Conservation (phyloP, 441 rosid genomes). For the Pelargonium myrrhifolium region DNA sequence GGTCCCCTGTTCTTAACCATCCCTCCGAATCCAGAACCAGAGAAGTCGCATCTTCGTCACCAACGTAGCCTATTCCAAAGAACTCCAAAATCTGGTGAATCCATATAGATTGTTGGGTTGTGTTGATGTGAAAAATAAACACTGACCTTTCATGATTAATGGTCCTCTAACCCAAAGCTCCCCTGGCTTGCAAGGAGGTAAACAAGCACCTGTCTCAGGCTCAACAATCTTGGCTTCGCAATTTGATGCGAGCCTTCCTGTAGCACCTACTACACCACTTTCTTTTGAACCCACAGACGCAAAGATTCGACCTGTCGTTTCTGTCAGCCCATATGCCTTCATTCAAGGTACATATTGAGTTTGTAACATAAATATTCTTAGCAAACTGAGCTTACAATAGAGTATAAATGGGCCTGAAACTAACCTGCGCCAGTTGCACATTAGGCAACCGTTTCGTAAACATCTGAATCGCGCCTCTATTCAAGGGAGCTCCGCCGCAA, state of each 20-base stretch:
- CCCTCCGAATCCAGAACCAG: slow-evolving; percentile 40
- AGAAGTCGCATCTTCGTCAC: slow-evolving; percentile 45
- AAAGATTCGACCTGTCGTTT: slow-evolving; percentile 39
- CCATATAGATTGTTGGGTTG: no score
- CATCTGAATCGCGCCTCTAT: slow-evolving; percentile 20
- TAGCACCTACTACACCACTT: slow-evolving; percentile 31
- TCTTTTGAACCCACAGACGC: slow-evolving; percentile 32
- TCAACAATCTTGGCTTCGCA: slow-evolving; percentile 45
- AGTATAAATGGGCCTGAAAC: not conserved
- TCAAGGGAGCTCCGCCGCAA: slow-evolving; percentile 44
- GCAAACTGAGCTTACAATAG: no score
- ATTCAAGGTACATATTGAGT: not conserved
- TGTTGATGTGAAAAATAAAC: not conserved
- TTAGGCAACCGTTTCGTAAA: slow-evolving; percentile 31
- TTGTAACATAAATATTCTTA: no score
- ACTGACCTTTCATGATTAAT: slow-evolving; percentile 42
- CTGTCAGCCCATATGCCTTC: slow-evolving; percentile 61
- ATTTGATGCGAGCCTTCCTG: slow-evolving; percentile 44
- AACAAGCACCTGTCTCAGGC: slow-evolving; percentile 31
- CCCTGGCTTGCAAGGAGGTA: slow-evolving; percentile 38
- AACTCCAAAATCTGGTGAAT: not conserved
- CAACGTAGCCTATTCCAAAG: slow-evolving; percentile 35
- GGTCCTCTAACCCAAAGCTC: slow-evolving; percentile 61
- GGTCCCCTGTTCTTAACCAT: slow-evolving; percentile 57
- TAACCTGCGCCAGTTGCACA: slow-evolving; percentile 41